A percentile compares a stretch with the other conserved stretches of the same genome.
phyloP scores from a whole-genome alignment of 2,329 filamentous ascomycete species.

The Lasiodiplodia sp. region DNA sequence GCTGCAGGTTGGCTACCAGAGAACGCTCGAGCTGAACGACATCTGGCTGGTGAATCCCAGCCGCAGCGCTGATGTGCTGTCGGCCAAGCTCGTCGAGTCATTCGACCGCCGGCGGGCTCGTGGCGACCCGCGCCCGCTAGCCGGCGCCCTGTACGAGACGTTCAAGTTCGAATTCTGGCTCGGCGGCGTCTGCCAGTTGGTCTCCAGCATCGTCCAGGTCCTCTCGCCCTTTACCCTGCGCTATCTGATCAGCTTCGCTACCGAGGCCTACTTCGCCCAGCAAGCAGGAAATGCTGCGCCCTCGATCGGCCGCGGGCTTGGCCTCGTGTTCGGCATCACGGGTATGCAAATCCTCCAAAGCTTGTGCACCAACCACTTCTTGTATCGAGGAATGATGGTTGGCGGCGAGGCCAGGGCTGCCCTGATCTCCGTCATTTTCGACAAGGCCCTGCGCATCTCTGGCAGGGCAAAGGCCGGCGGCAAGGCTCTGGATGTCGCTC shows the following conservation, averaged over 20 bases:
- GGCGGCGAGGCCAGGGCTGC: conserved; percentile 84
- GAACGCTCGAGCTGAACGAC: conserved; percentile 82
- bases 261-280: conserved; percentile 75
- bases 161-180: conserved; percentile 86
- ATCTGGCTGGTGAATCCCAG: conserved; percentile 89
- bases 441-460: conserved; percentile 90
- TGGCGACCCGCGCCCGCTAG: conserved; percentile 75
- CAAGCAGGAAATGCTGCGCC: conserved; percentile 64
- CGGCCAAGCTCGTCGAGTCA: conserved; percentile 68
- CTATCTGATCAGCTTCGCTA: conserved; percentile 85
- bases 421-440: conserved; percentile 86
- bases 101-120: conserved; percentile 73
- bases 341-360: conserved; percentile 86
- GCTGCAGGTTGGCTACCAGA: conserved; percentile 78
- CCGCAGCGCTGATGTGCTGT: conserved; percentile 74
- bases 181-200: conserved; percentile 78
- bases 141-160: conserved; percentile 85
- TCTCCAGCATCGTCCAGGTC: conserved; percentile 75
- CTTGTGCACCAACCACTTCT: conserved; percentile 85
- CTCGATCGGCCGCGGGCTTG: conserved; percentile 76
- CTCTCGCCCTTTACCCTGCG: conserved; percentile 84
- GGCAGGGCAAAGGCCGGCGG: conserved; percentile 87
- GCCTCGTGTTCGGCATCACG: conserved; percentile 83
- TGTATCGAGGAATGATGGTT: conserved; percentile 90
- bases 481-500: conserved; percentile 52